Percentiles rank a stretch among this genome's conserved stretches.
Conservation (phyloP, 108 stramenopile genomes). For the Nitzschia sp. region DNA sequence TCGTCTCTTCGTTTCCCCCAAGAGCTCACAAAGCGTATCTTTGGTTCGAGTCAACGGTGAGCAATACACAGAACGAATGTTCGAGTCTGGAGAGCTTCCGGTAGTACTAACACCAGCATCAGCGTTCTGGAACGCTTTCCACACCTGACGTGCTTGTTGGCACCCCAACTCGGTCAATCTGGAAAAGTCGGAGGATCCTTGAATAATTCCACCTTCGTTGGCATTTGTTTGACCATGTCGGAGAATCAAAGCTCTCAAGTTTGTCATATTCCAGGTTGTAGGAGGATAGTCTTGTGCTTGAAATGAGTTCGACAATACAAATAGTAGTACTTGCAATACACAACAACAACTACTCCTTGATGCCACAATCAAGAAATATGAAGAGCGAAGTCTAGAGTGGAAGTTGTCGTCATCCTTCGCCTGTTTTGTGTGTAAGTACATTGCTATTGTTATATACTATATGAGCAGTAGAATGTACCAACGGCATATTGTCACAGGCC, state of each 20-base stretch:
- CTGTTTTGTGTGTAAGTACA: too few species aligned
- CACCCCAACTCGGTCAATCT: constrained; percentile 35
- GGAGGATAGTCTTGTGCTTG: too few species aligned
- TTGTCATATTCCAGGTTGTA: too few species aligned
- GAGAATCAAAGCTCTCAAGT: constrained; percentile 17
- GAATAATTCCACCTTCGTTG: constrained; percentile 34
- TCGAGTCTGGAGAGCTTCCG: not conserved
- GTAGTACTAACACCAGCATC: not conserved
- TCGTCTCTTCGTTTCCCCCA: not conserved
- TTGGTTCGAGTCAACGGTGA: constrained; percentile 39
- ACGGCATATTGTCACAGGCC: too few species aligned
- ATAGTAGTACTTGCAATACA: too few species aligned
- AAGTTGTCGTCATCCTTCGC: too few species aligned
- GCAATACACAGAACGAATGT: constrained; percentile 23
- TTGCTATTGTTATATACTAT: too few species aligned
- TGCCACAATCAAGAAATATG: too few species aligned
- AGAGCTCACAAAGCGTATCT: constrained; percentile 29
- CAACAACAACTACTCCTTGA: too few species aligned
- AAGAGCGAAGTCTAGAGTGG: too few species aligned
- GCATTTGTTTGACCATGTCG: constrained; percentile 55
- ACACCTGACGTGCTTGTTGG: constrained; percentile 33
- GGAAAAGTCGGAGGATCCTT: constrained; percentile 45
- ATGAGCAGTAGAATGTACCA: too few species aligned
- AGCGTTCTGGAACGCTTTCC: not conserved
- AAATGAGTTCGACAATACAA: too few species aligned